Evolutionary conservation across 352 stramenopile genomes (phyloP).

Genomic region (Globisporangium spinosum): DNA sequence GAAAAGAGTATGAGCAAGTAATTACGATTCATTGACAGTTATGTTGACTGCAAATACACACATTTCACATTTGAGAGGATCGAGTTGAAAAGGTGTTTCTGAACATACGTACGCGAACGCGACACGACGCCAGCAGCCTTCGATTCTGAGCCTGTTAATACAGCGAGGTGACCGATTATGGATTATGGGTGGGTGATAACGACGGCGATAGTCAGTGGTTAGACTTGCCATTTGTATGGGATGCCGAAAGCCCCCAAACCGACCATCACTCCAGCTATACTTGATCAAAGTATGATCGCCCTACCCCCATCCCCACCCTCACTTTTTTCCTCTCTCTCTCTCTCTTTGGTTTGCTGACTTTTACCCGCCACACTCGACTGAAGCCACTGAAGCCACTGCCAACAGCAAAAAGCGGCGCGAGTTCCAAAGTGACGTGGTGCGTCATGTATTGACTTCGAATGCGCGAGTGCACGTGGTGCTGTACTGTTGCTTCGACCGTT

Average conservation of each 20-base stretch:
- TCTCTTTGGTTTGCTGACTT: conserved; percentile 2
- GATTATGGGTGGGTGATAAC: not conserved
- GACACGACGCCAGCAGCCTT: not conserved
- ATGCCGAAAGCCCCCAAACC: not conserved
- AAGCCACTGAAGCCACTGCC: not conserved
- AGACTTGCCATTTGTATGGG: not conserved
- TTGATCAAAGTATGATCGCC: not conserved
- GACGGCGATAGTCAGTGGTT: not conserved
- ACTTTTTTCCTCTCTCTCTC: not conserved
- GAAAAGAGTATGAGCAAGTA: too few species aligned
- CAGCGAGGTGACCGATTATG: not conserved
- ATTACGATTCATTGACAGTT: not conserved
- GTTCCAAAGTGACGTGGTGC: not conserved
- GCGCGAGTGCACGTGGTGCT: not conserved
- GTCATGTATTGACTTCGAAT: not conserved
- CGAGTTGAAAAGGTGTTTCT: not conserved
- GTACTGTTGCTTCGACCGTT: not conserved
- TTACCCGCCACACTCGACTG: not conserved
- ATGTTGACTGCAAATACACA: not conserved
- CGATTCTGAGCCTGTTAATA: not conserved
- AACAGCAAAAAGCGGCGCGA: not conserved
- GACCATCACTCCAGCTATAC: not conserved
- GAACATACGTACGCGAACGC: not conserved
- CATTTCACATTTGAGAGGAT: not conserved
- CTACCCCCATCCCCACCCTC: not conserved